Conservation (phyloP, 345 rosid species). For the Bruguiera gymnorhiza region DNA sequence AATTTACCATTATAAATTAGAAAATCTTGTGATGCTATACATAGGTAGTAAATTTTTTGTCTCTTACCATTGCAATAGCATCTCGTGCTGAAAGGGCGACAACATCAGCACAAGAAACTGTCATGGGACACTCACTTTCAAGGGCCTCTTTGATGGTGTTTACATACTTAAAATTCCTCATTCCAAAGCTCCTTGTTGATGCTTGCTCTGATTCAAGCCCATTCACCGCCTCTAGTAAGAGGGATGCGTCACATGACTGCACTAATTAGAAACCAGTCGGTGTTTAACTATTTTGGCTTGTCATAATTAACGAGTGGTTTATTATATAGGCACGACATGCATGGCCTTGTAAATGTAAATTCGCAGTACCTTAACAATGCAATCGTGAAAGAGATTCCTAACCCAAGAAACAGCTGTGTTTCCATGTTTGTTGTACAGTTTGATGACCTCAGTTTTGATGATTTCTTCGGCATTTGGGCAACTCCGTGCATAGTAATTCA, state of each 20-base stretch:
- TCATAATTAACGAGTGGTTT: conserved; percentile 70
- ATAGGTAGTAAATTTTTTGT: neutral
- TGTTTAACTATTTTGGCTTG: conserved; percentile 60
- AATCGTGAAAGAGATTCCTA: conserved; percentile 90
- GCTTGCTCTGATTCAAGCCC: conserved; percentile 61
- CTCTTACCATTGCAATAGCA: conserved; percentile 57
- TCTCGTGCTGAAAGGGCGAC: conserved; percentile 85
- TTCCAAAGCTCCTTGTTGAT: conserved; percentile 66
- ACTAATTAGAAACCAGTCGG: conserved; percentile 37
- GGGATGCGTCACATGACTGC: conserved; percentile 81
- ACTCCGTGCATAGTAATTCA: conserved; percentile 56
- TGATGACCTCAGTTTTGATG: conserved; percentile 58
- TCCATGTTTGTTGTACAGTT: conserved; percentile 64
- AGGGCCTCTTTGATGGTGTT: conserved; percentile 65
- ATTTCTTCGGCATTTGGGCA: conserved; percentile 86
- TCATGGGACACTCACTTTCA: conserved; percentile 59
- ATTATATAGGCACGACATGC: conserved; percentile 14
- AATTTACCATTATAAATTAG: neutral
- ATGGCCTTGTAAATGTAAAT: too few relatives aligned
- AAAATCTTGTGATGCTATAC: neutral
- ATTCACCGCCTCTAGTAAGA: conserved; percentile 48
- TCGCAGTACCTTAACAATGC: conserved; percentile 49
- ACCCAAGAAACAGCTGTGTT: conserved; percentile 92
- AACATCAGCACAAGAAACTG: conserved; percentile 81
- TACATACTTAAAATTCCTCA: conserved; percentile 84